Base-by-base conservation (phyloP, 805 yeast genomes). In the Lipomyces japonicus region DNA sequence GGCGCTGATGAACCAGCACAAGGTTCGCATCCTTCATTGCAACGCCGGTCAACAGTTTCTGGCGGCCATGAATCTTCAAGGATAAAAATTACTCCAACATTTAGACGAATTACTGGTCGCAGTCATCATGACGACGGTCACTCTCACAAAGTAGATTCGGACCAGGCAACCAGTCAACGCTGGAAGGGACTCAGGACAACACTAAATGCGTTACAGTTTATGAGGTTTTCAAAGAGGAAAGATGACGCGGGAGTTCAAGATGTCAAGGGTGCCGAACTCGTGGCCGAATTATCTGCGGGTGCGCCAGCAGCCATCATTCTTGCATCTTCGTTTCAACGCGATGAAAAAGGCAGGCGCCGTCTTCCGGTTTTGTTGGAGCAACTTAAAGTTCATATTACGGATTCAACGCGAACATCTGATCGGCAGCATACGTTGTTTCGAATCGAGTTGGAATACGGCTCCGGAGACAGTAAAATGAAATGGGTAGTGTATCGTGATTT, bases 371-470 rank as follows among this genome's bases (percentile, higher is more conserved):
- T 93, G 36, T 68, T 89, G 35, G 82, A 86, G 16, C 78, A 89
- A 66, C 63, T 93, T 22, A 84, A 87, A 4, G 72, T 89, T 37
- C 74, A 76, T 38, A 74, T 93, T 3, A 67, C 76, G 37, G 59
- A 64, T 10, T 50, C 54, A 14, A 46, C 56, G 19, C 56, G 57
- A 2, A 48, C 57, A 14, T 57, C 56, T 14, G 82, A 80, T 56
- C 49, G 71, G 60, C 45, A 66, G 67, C 72, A 71, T 42, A 66
- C 68, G 49, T 76, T 73, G 46, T 84, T 78, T 59, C 73, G 77
- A 51, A 71, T 93, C n/a, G 86, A 84, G 42, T 71, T 93, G 39
- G 96, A 90, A 63, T 93, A 93, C 63, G 98, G 97, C 4, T 79
- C 89, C 28, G 96, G 96, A 1, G 78, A 80, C 4, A 79, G 82